Base-by-base conservation (phyloP, 768 basidiomycete species). In the Hericium alpestre region DNA sequence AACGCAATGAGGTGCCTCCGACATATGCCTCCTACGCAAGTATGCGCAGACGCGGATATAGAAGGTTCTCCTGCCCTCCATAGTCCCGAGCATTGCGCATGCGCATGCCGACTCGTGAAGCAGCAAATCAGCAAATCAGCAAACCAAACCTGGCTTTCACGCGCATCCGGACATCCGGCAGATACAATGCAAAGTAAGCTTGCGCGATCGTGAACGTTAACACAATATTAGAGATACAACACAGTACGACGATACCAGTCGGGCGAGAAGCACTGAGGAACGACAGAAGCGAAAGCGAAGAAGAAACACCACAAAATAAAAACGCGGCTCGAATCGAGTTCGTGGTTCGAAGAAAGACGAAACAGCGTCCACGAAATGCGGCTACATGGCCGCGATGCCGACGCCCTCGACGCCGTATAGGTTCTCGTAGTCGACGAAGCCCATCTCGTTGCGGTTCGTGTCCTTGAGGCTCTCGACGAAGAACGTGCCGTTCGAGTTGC, bases 401-500 rank as follows among this genome's bases (percentile, higher is more conserved):
- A 97, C 84, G 6, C 96, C 95, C 56, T 93, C 88, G 13, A 94
- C 73, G 0, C 90, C 91, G 63, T 86, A 87, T 38, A 94, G 69
- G 58, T 80, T 82, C 72, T 99, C 96, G 64, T 86, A 98, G 68
- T 98, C 96, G 38, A 98, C 95, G 58, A 83, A 96, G 10, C 94
- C 96, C 58, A 76, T 70, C 48, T 79, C 75, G 68, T 98, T 95
- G 51, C 96, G 76, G 68, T 98, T 98, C 4, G 96, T 98, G 65
- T 95, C 86, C 71, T 85, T 81, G 58, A 99, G 76, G 63, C 88
- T 87, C 71, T 94, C 80, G 10, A 93, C 87, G 68, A 98, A 99
- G 71, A 83, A 94, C 13, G 93, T 96, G 3, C 96, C 96, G 64
- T 97, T 94, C 39, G 89, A 91, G 70, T 97, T 96, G 72, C 87